Base-by-base conservation (phyloP, 306 rosid species). In the Fragaria iinumae region DNA sequence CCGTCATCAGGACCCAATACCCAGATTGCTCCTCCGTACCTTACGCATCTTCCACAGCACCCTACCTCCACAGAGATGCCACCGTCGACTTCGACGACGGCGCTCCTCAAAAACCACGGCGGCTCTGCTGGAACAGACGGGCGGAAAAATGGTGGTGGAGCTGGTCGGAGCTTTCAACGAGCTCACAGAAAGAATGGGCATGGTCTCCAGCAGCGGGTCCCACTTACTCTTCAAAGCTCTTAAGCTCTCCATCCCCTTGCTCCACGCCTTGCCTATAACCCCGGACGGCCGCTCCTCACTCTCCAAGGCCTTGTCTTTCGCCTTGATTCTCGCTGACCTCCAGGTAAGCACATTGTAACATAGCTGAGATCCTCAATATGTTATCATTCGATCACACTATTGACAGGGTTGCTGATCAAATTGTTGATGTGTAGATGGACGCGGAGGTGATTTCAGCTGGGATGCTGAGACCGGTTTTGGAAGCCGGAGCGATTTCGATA, bases 381-480 rank as follows among this genome's bases (percentile, higher is more conserved):
- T 27, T 27, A 1, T 27, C 1, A 27, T 27, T 27, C 27, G 27
- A 27, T 32, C 36, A 32, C 36, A 3, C 36, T 3, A 32, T 32
- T 3, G 3, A 32, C 36, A 2, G 36, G 32, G 9, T 50, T 52
- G 5, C n/a, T 1, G 5, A 39, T 43, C 4, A 45, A 48, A 63
- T 77, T 77, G 65, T 72, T 80, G 76, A 55, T 66, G 80, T 77
- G 79, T 84, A 90, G 91, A 92, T 90, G 97, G 98, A 95, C 78
- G 98, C 96, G 0, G 98, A 92, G 77, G 97, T 92, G 52, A 92
- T 95, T 76, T 90, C 97, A 7, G 92, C 97, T 59, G 96, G 91
- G 71, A 85, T 95, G 69, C 84, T 95, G 65, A 83, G 91, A 60
- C 90, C 87, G 67, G 91, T 82, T 44, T 64, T 89, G 83, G 94